Base-by-base conservation (phyloP, 768 basidiomycete species). In the Phanerochaete carnosa region DNA sequence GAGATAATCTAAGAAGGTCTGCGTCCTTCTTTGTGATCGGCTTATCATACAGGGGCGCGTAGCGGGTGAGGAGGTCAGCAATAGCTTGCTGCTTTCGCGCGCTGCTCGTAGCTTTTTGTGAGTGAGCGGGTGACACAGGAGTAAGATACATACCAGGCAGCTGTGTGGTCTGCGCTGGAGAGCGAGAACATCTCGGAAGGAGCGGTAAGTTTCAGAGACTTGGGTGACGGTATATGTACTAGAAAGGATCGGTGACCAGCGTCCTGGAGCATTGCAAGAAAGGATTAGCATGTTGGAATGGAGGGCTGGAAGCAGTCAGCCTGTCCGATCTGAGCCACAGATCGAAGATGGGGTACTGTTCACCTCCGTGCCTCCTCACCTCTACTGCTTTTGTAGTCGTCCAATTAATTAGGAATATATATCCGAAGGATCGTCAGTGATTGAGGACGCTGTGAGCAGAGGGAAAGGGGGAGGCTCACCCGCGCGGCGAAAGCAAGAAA, bases 11-110 rank as follows among this genome's bases (percentile, higher is more conserved):
- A 49, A 79, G 75, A 28, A 80, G 60, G 33, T 69, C 62, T 39
- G 69, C 59, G 62, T 82, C 75, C 26, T 71, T 59, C 49, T 77
- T 75, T 3, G 74, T 72, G 54, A 71, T 72, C 9, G 62, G 59
- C 32, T 70, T 63, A 19, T 62, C 65, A 61, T 74, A 78, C 9
- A 67, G 58, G 0, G 62, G 2, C 3, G 76, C 72, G 51, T 74
- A 71, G 30, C 62, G 61, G 12, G 69, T 67, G 13, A 78, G 64
- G 54, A 70, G 66, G 23, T 62, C 54, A 29, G 64, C 70, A 2
- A 73, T 69, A 52, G 75, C 70, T 25, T 67, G 68, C 29, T 72
- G 76, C 62, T 79, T 79, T 23, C 68, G 64, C 45, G 64, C 62
- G 45, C 78, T 78, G 58, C 6, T 16, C 45, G 29, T 7, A 33